Percentiles rank a stretch among this genome's conserved stretches.
Conservation (phyloP, 768 basidiomycete genomes). For the Pisolithus microcarpus region DNA sequence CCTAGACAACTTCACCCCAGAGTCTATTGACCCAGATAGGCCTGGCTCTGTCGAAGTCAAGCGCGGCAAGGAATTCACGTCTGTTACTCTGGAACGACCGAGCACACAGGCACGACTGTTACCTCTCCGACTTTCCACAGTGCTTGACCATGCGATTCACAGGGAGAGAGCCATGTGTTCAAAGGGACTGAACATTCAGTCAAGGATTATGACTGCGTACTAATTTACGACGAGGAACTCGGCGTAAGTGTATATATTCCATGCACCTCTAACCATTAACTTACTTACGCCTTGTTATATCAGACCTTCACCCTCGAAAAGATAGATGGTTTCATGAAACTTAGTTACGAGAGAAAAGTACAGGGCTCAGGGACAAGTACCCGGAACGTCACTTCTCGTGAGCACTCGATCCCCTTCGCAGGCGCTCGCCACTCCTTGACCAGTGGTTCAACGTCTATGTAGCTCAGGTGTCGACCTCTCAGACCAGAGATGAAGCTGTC, state of each 20-base stretch:
- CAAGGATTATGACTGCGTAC: conserved; percentile 68
- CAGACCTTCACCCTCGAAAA: conserved; percentile 72
- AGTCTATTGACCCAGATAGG: conserved; percentile 57
- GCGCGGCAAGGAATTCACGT: conserved; percentile 44
- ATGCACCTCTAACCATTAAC: neutral
- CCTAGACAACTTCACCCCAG: conserved; percentile 71
- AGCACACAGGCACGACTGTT: conserved; percentile 49
- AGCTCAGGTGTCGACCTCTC: conserved; percentile 16
- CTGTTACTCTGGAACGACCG: conserved; percentile 56
- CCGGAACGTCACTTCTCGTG: conserved; percentile 17
- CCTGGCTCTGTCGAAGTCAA: conserved; percentile 61
- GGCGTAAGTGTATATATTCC: conserved; percentile 40
- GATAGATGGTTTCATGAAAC: conserved; percentile 55
- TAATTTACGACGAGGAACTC: conserved; percentile 73
- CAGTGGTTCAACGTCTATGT: neutral
- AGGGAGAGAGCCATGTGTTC: conserved; percentile 49
- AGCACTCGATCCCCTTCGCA: conserved; percentile 3
- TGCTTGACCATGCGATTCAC: conserved; percentile 18
- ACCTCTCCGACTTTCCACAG: neutral
- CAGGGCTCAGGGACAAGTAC: conserved; percentile 17
- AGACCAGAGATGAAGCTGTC: conserved; percentile 24
- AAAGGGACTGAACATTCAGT: conserved; percentile 50
- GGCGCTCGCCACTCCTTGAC: neutral
- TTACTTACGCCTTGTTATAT: conserved; percentile 7
- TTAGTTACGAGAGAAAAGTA: conserved; percentile 46